A percentile compares a stretch with the other conserved stretches of the same genome.
phyloP scores from a whole-genome alignment of 805 yeast genomes.

The Zygosaccharomyces siamensis region DNA sequence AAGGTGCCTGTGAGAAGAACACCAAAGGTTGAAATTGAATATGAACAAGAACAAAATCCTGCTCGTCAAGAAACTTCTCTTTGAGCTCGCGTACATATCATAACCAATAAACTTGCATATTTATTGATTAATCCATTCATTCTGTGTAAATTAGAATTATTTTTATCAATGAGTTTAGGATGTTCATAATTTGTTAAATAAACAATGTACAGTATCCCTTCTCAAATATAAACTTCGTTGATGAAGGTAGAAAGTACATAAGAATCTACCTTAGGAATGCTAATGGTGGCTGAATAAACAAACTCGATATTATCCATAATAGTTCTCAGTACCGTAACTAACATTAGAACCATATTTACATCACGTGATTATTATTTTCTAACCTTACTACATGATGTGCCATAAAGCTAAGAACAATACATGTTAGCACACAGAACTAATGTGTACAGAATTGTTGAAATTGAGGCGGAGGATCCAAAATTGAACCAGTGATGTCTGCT shows the following conservation, averaged over 20 bases:
- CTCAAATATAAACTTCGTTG: neutral
- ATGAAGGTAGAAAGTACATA: neutral
- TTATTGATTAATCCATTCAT: slow-evolving; percentile 2
- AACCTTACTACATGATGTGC: neutral
- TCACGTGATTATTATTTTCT: slow-evolving; percentile 7
- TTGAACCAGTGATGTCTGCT: slow-evolving; percentile 6
- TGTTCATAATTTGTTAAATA: neutral
- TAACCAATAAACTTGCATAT: neutral
- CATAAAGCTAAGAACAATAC: neutral
- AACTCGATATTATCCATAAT: no score
- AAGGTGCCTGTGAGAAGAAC: slow-evolving; percentile 45
- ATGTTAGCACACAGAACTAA: neutral
- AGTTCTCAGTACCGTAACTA: neutral
- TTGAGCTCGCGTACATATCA: slow-evolving; percentile 4
- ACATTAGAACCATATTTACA: neutral
- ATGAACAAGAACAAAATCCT: slow-evolving; percentile 58
- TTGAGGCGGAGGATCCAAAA: neutral
- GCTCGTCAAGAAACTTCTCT: slow-evolving; percentile 30
- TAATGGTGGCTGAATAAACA: no score
- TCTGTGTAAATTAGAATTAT: slow-evolving; percentile 7
- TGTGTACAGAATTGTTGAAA: neutral
- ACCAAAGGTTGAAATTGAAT: slow-evolving; percentile 76
- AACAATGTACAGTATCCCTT: neutral
- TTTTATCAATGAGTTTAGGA: neutral
- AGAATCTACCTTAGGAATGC: neutral